Evolutionary conservation across 371 early-diverging fungal species (phyloP), one percentile per base, ranked within the genome.

Genomic region (Circinella umbellata): DNA sequence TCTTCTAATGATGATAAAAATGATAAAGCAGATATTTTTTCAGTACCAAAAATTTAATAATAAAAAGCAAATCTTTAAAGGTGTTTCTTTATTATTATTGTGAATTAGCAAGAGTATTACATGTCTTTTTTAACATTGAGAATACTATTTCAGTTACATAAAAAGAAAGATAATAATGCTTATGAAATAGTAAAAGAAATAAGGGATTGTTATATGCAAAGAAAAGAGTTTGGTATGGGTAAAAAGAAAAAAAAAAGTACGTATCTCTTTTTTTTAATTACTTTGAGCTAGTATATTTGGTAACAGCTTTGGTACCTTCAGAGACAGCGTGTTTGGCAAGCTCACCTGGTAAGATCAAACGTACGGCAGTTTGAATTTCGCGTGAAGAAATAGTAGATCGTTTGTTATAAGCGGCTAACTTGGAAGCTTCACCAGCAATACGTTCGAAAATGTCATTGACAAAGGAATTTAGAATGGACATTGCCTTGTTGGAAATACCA

Each of bases 401-500:
- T 92, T 96, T 96, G 93, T 93, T 95, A 91, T 95, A 94, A 55
- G 94, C 85, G 71, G 96, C 95, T 35, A 95, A 90, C 88, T 93
- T 93, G 86, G 93, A 93, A 68, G 94, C 93, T 87, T 94, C 94
- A 63, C 80, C 79, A 69, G 90, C 92, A 70, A 96, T 92, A 47
- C 96, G 94, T 83, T 95, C 96, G 79, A 97, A 98, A 85, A 98
- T 96, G 79, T 98, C 98, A 87, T 94, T 93, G 80, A 98, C 96
- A 80, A 98, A 98, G 61, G 96, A 96, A 96, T 98, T 97, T 84
- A 98, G 88, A 86, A 98, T 97, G 70, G 93, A 92, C 98, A 98
- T 98, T 89, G 96, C 96, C 92, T 96, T 96, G 95, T 95, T 95
- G 86, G 96, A 95, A 89, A 98, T 95, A 87, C 97, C 96, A 69